phyloP scores from a whole-genome alignment of 176 grass and related monocot genomes.

The Cenchrus americanus region DNA sequence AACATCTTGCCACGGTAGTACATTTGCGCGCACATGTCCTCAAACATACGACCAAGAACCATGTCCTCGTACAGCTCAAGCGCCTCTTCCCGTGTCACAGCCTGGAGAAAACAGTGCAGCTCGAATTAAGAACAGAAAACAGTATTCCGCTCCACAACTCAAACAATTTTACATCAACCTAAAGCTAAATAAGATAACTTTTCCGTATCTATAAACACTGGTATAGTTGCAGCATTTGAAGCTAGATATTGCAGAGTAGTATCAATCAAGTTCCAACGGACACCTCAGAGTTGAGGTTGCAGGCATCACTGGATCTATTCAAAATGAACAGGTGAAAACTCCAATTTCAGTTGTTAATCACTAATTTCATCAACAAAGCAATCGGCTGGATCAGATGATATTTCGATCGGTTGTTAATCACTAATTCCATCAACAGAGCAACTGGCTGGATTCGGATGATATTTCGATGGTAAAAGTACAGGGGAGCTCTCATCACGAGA shows the following conservation, averaged over 20 bases:
- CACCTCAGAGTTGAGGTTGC: background rate
- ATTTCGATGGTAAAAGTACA: background rate
- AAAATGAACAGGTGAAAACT: background rate
- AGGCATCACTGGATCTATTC: background rate
- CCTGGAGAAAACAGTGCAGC: constrained; percentile 39
- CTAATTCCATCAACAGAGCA: too few relatives aligned
- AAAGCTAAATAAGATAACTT: background rate
- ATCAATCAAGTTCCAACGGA: background rate
- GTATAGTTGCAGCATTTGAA: background rate
- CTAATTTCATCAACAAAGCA: background rate
- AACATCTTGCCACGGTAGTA: constrained; percentile 99
- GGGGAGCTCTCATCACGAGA: background rate
- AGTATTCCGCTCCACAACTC: background rate
- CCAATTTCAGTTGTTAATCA: background rate
- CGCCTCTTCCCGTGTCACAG: constrained; percentile 67
- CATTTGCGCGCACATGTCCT: constrained; percentile 98
- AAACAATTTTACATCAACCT: background rate
- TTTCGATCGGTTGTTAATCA: background rate
- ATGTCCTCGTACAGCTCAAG: constrained; percentile 88
- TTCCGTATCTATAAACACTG: background rate
- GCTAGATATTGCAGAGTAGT: background rate
- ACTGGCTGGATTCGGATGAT: too few relatives aligned
- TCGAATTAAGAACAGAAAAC: background rate
- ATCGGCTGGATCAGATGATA: background rate
- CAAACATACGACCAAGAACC: constrained; percentile 80